Evolutionary conservation across 805 yeast genomes (phyloP), one percentile per base, ranked within the genome.

Genomic region (Saccharomycopsis vini): DNA sequence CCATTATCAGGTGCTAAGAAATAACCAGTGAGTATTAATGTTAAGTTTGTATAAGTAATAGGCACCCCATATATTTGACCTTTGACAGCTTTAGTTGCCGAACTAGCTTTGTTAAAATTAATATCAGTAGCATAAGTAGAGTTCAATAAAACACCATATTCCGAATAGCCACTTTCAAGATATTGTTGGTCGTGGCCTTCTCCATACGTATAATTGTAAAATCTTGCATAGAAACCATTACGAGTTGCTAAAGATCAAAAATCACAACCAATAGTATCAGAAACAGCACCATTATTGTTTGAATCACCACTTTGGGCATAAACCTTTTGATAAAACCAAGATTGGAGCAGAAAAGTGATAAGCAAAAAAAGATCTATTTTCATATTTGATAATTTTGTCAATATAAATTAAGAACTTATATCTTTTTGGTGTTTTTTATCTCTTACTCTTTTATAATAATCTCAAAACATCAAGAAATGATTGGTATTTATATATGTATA

Each of bases 1-100:
- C 68, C 68, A 16, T 59, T 49, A 18, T 44, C 49, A 5, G 51
- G 40, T n/a, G 68, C 61, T 15, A 36, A 32, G 49, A 49, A 54
- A 39, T 52, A 58, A 36, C 58, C 58, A 5, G 52, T 51, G 30
- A 54, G 40, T 33, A 52, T 58, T 47, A 56, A 46, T 29, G 53
- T 46, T 39, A 54, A 52, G 39, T 56, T 54, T 10, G 56, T 30
- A 21, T 52, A 36, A n/a, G 56, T 50, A 2, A 46, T 35, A 2
- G 33, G 13, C 1, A 12, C 15, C n/a, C 46, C 50, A 33, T 44
- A 51, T 33, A 45, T 28, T 5, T 36, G n/a, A 5, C 30, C 30
- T 5, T 36, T 7, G 6, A 23, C 10, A 6, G 22, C 6, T 5
- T 30, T 30, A n/a, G n/a, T n/a, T n/a, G n/a, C n/a, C n/a, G n/a